Evolutionary conservation across 2,329 filamentous ascomycete species (phyloP).

Genomic region (Rhynchosporium graminicola): DNA sequence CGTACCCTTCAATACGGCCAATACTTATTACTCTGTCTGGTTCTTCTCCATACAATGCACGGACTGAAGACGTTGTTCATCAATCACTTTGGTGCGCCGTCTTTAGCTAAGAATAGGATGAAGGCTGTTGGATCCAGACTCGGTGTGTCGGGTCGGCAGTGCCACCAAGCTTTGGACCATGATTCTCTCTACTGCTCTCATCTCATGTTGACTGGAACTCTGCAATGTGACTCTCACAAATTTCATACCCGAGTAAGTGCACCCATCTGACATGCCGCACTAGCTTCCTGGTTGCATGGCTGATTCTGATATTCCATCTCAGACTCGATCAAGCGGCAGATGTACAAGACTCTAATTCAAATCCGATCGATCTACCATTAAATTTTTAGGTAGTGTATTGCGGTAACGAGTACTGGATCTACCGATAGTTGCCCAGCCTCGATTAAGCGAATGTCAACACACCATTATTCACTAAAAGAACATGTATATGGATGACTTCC

Average conservation of each 20-base stretch:
- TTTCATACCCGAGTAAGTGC: slow-evolving; percentile 44
- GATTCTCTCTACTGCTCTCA: slow-evolving; percentile 46
- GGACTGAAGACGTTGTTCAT: slow-evolving; percentile 40
- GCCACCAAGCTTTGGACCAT: slow-evolving; percentile 46
- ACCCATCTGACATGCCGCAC: too few species aligned
- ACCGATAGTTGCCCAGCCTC: too few species aligned
- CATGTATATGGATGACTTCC: too few species aligned
- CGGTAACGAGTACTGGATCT: too few species aligned
- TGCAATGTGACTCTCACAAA: slow-evolving; percentile 47
- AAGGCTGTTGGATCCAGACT: slow-evolving; percentile 45
- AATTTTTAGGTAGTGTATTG: neutral
- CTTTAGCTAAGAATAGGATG: slow-evolving; percentile 40
- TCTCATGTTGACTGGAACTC: slow-evolving; percentile 43
- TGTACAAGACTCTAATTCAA: slow-evolving; percentile 10
- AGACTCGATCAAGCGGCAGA: slow-evolving; percentile 32
- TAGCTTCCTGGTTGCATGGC: too few species aligned
- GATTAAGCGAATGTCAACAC: too few species aligned
- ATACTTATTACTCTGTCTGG: slow-evolving; percentile 44
- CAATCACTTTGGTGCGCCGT: slow-evolving; percentile 42
- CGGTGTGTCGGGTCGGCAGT: slow-evolving; percentile 46
- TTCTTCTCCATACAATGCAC: slow-evolving; percentile 41
- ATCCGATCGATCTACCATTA: slow-evolving; percentile 30
- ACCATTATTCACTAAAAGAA: too few species aligned
- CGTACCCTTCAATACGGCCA: slow-evolving; percentile 23
- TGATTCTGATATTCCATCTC: neutral